phyloP scores from a whole-genome alignment of 169 alveolate species.

The Eimeria zaria region DNA sequence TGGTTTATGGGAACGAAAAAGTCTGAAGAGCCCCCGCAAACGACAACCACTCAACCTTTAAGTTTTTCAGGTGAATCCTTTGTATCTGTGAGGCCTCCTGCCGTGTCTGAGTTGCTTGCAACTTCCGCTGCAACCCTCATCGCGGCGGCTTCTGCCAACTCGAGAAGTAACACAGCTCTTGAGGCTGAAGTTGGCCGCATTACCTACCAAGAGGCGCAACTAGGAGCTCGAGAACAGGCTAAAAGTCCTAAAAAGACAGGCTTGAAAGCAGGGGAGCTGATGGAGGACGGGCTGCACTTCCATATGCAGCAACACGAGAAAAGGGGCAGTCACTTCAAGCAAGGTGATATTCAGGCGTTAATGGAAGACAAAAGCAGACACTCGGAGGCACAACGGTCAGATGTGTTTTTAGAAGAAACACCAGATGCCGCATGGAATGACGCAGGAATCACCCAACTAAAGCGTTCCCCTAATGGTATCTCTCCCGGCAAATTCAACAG shows the following conservation, averaged over 20 bases:
- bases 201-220: neutral
- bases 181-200: neutral
- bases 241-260: neutral
- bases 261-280: neutral
- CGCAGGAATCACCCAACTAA: neutral
- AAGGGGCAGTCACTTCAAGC: neutral
- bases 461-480: neutral
- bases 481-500: neutral
- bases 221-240: neutral
- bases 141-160: slow-evolving; percentile 11
- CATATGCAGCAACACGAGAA: neutral
- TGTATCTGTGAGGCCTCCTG: slow-evolving; percentile 17
- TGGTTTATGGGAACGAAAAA: neutral
- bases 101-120: slow-evolving; percentile 21
- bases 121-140: slow-evolving; percentile 52
- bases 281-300: neutral
- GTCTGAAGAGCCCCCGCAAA: neutral
- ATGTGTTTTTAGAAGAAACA: neutral
- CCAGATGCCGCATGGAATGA: neutral
- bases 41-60: neutral
- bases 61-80: neutral
- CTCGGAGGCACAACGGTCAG: neutral
- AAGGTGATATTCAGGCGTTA: neutral
- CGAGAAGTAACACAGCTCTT: neutral
- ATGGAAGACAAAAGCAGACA: neutral